Evolutionary conservation across 2,329 filamentous ascomycete genomes (phyloP), one percentile per base, ranked within the genome.

Genomic region (Fusarium longipes): DNA sequence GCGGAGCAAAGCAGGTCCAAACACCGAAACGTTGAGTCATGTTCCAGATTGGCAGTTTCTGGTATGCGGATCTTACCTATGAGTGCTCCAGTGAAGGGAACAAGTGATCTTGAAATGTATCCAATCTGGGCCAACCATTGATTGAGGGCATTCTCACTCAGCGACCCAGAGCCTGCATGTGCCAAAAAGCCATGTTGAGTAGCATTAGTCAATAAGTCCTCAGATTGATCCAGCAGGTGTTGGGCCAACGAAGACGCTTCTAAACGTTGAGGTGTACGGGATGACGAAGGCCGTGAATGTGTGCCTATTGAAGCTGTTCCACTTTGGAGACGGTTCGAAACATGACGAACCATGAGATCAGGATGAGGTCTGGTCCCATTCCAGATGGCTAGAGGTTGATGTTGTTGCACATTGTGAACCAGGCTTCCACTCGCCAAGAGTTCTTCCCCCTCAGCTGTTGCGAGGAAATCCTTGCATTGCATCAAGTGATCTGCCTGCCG

Each of bases 121-220:
- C 47, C 47, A 50, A 50, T 50, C 35, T 50, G 47, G 35, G 47
- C 47, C 47, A 50, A 35, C 47, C 47, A 50, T 39, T 50, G 47
- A 30, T 39, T 50, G 35, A 50, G 11, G 14, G 24, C 47, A 30
- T 30, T 39, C 47, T 50, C 33, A 50, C 47, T 50, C 18, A 50
- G 35, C 4, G 47, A 50, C 14, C 33, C 47, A 18, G 47, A 50
- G 35, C 47, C 47, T 50, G 25, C 47, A 50, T 50, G 25, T 5
- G 47, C 47, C 47, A 39, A 18, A 22, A 50, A 50, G 35, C 35
- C 30, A 39, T 50, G 47, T n/a, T 50, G 35, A 50, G 36, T 38
- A 50, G 47, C 35, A 50, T 24, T 50, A 17, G 25, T 22, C 25
- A 50, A 39, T 22, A 39, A n/a, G 24, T 50, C 35, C 18, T 50